phyloP scores from a whole-genome alignment of 441 rosid species.

The Raphanus hybrid region DNA sequence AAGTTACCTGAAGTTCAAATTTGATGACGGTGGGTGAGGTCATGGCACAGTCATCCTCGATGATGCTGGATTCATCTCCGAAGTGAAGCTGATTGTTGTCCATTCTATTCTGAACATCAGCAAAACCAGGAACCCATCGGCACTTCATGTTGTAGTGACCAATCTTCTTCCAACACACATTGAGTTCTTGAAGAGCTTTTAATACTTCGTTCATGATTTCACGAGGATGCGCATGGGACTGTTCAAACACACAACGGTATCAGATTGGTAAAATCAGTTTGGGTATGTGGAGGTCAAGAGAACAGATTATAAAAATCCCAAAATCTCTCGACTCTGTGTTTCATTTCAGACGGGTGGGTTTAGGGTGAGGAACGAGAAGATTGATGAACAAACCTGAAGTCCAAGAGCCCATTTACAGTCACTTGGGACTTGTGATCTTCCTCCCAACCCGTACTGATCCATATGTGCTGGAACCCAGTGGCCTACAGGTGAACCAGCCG shows the following conservation, averaged over 20 bases:
- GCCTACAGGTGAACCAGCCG: constrained; percentile 58
- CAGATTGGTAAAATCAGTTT: background rate
- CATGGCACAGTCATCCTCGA: constrained; percentile 60
- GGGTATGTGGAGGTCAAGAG: constrained; percentile 1
- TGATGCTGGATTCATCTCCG: constrained; percentile 71
- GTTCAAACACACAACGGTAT: constrained; percentile 32
- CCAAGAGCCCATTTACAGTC: constrained; percentile 99
- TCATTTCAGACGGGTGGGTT: background rate
- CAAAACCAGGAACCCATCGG: constrained; percentile 77
- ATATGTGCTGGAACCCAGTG: constrained; percentile 63
- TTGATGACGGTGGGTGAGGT: no score
- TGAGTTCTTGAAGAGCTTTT: constrained; percentile 88
- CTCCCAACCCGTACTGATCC: constrained; percentile 74
- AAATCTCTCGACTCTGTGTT: constrained; percentile 9
- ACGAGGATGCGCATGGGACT: constrained; percentile 97
- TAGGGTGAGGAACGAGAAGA: constrained; percentile 1
- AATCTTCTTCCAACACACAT: constrained; percentile 94
- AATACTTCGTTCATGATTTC: constrained; percentile 97
- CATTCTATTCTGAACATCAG: constrained; percentile 65
- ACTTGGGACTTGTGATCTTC: constrained; percentile 64
- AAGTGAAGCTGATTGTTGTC: constrained; percentile 55
- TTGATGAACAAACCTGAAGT: constrained; percentile 70
- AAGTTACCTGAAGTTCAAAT: no score
- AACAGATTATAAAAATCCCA: background rate
- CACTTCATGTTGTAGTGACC: constrained; percentile 99